A percentile compares a stretch with the other conserved stretches of the same genome.
Evolutionary conservation across 768 basidiomycete species (phyloP).

Genomic region (Astraeus odoratus): DNA sequence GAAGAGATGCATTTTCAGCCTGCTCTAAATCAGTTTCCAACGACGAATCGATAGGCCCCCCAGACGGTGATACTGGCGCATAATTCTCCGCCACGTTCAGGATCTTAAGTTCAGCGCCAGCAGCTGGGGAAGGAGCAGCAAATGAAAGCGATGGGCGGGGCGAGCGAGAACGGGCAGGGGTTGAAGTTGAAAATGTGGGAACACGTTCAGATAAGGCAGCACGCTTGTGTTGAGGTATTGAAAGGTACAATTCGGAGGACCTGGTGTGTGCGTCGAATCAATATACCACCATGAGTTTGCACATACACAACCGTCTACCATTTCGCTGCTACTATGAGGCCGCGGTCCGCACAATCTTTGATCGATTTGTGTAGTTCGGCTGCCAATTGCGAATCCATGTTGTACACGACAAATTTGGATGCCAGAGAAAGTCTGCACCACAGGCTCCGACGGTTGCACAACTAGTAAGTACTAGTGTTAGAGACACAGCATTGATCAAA

Average conservation of each 20-base stretch:
- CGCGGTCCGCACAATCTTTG: conserved; percentile 68
- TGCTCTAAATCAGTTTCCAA: conserved; percentile 43
- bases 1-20: conserved; percentile 66
- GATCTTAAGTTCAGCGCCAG: conserved; percentile 28
- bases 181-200: conserved; percentile 50
- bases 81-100: conserved; percentile 20
- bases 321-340: conserved; percentile 64
- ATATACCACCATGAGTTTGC: conserved; percentile 6
- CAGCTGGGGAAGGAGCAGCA: conserved; percentile 13
- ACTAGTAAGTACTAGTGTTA: too few relatives aligned
- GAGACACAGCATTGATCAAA: too few relatives aligned
- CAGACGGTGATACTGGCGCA: conserved; percentile 1
- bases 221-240: conserved; percentile 46
- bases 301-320: conserved; percentile 56
- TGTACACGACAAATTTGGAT: neutral
- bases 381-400: conserved; percentile 46
- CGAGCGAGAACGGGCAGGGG: conserved; percentile 44
- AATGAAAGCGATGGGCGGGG: conserved; percentile 35
- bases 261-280: conserved; percentile 31
- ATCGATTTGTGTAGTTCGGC: conserved; percentile 54
- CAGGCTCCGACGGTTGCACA: too few relatives aligned
- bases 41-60: conserved; percentile 21
- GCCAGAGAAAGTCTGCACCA: too few relatives aligned
- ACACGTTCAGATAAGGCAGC: conserved; percentile 21
- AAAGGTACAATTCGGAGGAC: conserved; percentile 70